Evolutionary conservation across 768 basidiomycete species (phyloP).

Genomic region (Lactarius akahatsu): DNA sequence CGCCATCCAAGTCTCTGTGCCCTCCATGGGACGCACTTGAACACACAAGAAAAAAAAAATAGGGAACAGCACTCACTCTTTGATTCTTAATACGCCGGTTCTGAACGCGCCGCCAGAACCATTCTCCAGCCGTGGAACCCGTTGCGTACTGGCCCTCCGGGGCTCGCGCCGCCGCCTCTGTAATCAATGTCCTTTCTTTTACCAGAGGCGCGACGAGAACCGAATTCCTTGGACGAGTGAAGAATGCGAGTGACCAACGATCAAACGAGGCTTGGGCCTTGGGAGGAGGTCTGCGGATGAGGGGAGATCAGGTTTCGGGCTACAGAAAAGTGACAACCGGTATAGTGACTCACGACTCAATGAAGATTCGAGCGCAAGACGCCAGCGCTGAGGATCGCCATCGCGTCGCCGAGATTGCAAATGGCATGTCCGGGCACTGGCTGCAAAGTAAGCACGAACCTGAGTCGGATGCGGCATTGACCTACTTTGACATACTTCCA

Average conservation of each 20-base stretch:
- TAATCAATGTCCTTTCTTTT: constrained; percentile 51
- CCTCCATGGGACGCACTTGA: not conserved
- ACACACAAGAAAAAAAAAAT: not conserved
- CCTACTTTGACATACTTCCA: constrained; percentile 17
- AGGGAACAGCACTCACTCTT: not conserved
- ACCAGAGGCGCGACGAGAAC: constrained; percentile 51
- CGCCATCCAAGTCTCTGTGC: constrained; percentile 24
- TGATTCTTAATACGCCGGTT: constrained; percentile 34
- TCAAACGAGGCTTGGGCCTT: constrained; percentile 51
- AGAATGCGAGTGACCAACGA: constrained; percentile 71
- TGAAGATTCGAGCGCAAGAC: constrained; percentile 37
- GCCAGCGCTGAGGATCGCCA: constrained; percentile 37
- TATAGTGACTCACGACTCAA: constrained; percentile 32
- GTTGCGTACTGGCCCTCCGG: constrained; percentile 40
- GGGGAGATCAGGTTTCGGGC: not conserved
- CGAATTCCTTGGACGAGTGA: constrained; percentile 62
- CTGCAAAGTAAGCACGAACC: constrained; percentile 5
- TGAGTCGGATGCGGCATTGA: not conserved
- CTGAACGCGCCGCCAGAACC: constrained; percentile 44
- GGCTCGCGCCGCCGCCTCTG: constrained; percentile 39
- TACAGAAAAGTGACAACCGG: not conserved
- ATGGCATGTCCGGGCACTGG: constrained; percentile 37
- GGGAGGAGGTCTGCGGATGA: constrained; percentile 46
- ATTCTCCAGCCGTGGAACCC: constrained; percentile 41
- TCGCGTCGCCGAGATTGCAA: constrained; percentile 38